Conservation (phyloP, 2,329 filamentous ascomycete genomes). For the Grosmannia penicillata region DNA sequence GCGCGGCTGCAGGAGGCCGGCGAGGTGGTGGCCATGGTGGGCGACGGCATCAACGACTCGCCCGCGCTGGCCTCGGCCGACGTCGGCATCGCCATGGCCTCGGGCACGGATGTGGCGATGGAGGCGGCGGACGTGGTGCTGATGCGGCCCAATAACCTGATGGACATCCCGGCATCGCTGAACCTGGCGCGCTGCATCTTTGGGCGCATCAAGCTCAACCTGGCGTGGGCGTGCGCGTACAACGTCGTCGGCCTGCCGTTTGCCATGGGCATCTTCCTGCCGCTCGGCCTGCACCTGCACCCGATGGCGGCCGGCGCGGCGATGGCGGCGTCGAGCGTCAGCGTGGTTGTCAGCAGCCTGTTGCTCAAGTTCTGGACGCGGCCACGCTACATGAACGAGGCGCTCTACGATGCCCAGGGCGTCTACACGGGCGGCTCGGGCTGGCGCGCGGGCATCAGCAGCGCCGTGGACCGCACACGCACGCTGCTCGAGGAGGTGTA, state of each 20-base stretch:
- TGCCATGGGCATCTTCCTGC: conserved; percentile 91
- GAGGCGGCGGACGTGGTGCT: conserved; percentile 88
- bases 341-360: conserved; percentile 72
- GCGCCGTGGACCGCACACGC: conserved; percentile 25
- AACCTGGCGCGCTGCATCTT: conserved; percentile 77
- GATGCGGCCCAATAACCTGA: conserved; percentile 81
- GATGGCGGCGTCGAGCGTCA: conserved; percentile 84
- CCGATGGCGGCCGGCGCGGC: conserved; percentile 90
- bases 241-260: conserved; percentile 85
- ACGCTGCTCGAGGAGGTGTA: conserved; percentile 17
- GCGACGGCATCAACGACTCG: conserved; percentile 96
- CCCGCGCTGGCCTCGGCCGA: conserved; percentile 86
- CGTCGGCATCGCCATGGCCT: conserved; percentile 87
- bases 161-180: conserved; percentile 81
- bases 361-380: conserved; percentile 76
- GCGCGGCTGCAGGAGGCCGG: conserved; percentile 59
- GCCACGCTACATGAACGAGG: conserved; percentile 74
- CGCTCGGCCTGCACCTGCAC: conserved; percentile 74
- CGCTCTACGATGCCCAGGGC: conserved; percentile 43
- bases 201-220: conserved; percentile 81
- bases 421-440: conserved; percentile 22
- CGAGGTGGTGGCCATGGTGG: conserved; percentile 85
- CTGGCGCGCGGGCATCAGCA: conserved; percentile 18
- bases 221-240: conserved; percentile 86
- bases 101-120: conserved; percentile 74